Base-by-base conservation (phyloP, 768 basidiomycete species). In the Russula sp. region DNA sequence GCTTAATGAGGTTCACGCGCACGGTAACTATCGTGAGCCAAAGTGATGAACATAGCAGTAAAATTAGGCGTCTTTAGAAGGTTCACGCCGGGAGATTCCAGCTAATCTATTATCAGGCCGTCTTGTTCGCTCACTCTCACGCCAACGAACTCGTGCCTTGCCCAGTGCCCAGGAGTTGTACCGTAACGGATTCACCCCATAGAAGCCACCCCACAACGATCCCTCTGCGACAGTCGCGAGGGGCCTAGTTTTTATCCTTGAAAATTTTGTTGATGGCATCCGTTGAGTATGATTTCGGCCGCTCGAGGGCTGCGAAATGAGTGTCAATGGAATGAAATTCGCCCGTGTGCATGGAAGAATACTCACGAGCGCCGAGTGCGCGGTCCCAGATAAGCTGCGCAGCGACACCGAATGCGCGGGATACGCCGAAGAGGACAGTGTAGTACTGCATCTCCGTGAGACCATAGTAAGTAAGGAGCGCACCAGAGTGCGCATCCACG, bases 401-500 rank as follows among this genome's bases (percentile, higher is more conserved):
- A 58, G 88, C 83, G 59, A 93, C 91, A 77, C 90, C 90, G 67
- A 93, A 90, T 18, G 90, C 93, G 71, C 93, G 88, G n/a, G 92
- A 95, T 8, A 97, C 90, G 78, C 93, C 94, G 74, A 97, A 97
- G 63, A 97, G 80, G 59, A 98, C 96, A 67, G 95, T 98, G 79
- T 98, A 98, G 81, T 90, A 98, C 72, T 92, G 83, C 88, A 95
- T 93, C 75, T 95, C 85, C 65, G 81, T 83, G 58, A 96, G 77
- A 52, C 92, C 92, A 70, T 93, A 94, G 76, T 94, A 78, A 34
- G 88, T 87, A 22, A 95, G 77, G 49, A 95, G 83, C 56, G 84
- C 90, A 75, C 92, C 93, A 16, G 96, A 98, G 79, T 96, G 94
- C 53, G 95, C 93, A 73, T 98, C 95, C 59, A 98, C 95, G 73